Conservation (phyloP, 257 asterid genomes). For the Leptodermis oblonga region DNA sequence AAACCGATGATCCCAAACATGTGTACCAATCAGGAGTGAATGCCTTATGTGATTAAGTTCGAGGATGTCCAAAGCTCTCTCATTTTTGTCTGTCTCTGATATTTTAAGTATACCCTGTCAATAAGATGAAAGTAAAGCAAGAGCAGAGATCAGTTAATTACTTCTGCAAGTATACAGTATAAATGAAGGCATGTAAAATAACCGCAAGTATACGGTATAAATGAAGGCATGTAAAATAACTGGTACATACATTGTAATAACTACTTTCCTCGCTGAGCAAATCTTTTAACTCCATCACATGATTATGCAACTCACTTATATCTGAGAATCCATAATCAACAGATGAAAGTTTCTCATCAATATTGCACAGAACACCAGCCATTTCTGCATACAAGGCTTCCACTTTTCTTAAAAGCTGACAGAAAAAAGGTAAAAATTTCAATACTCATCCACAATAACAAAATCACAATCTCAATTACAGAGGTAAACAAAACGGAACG, state of each 20-base stretch:
- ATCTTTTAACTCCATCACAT: conserved; percentile 47
- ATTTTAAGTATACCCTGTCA: conserved; percentile 54
- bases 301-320: conserved; percentile 44
- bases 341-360: conserved; percentile 45
- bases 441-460: not conserved
- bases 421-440: conserved; percentile 16
- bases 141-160: not conserved
- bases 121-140: conserved; percentile 8
- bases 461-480: not conserved
- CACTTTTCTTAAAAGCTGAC: conserved; percentile 67
- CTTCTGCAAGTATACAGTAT: not conserved
- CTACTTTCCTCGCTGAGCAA: conserved; percentile 51
- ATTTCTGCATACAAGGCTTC: conserved; percentile 61
- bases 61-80: conserved; percentile 53
- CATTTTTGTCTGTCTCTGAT: conserved; percentile 28
- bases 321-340: conserved; percentile 46
- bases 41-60: conserved; percentile 72
- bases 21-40: conserved; percentile 63
- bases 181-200: conserved; percentile 7
- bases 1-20: conserved; percentile 66
- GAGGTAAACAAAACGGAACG: not conserved
- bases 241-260: conserved; percentile 50
- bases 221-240: conserved; percentile 6
- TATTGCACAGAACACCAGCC: conserved; percentile 47
- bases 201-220: not conserved